These are phyloP conservation scores for Butyriboletus loyo DNA, from an alignment of 768 basidiomycete genomes.

Conservation along the genomic window DNA sequence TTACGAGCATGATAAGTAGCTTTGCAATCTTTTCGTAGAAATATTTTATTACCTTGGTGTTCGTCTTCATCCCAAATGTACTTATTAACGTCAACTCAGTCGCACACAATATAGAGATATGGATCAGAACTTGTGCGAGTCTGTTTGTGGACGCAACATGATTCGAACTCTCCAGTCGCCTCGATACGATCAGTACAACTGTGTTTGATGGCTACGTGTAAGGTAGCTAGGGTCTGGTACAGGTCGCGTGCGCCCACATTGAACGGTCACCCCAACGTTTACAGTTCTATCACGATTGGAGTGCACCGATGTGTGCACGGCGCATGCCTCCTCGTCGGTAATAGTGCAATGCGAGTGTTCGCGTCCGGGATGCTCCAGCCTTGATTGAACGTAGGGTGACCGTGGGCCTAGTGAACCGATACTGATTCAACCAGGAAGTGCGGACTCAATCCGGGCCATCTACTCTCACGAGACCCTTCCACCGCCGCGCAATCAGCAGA, in stretches of 20 bases:
- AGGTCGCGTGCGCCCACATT: neutral
- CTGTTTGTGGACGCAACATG: neutral
- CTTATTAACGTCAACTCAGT: conserved; percentile 12
- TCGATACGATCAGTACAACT: conserved; percentile 2
- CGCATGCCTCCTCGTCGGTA: neutral
- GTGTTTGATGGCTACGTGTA: no score
- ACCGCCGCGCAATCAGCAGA: neutral
- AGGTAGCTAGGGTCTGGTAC: neutral
- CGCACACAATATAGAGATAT: no score
- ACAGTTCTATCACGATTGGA: neutral
- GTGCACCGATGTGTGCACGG: neutral
- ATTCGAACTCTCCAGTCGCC: neutral
- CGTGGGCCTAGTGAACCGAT: conserved; percentile 1
- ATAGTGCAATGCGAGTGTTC: conserved; percentile 2
- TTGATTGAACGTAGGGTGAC: neutral
- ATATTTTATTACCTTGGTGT: conserved; percentile 31
- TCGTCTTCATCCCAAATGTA: conserved; percentile 16
- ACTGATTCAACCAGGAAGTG: neutral
- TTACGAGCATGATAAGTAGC: conserved; percentile 15
- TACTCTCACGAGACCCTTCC: conserved; percentile 9
- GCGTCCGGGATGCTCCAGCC: neutral
- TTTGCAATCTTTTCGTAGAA: conserved; percentile 19
- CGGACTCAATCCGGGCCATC: neutral
- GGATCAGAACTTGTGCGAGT: neutral
- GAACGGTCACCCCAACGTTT: neutral